Base-by-base conservation (phyloP, 2,329 filamentous ascomycete genomes). In the Lachnellula cervina region DNA sequence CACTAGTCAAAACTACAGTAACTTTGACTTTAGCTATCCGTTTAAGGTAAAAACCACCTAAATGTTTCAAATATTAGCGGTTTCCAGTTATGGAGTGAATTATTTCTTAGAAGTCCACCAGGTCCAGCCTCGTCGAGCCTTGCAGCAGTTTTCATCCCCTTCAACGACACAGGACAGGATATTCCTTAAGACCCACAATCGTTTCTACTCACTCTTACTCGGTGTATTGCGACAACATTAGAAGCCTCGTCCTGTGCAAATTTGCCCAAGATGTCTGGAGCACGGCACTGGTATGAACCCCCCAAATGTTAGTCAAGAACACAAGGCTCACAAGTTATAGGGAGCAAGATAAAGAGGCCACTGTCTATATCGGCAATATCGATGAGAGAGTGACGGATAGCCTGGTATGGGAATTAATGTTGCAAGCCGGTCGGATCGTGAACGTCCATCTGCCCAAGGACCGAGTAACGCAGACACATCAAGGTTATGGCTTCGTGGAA, bases 371-470 rank as follows among this genome's bases (percentile, higher is more conserved):
- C 65, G 94, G 94, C 70, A 97, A 97, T 73, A 90, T 99, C 68
- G 94, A 99, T 77, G 94, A 99, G 78, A 90, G 94, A 72, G 89
- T 94, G 63, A 88, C 87, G 47, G 90, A 96, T 70, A 86, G 88
- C 66, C 82, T 96, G 64, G 85, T 99, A 64, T 97, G 94, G 87
- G 94, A 99, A 78, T 81, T 99, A 68, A 97, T 97, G 91, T 86
- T 97, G 54, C 94, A 99, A 77, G 91, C 92, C 71, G 94, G 94
- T 54, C 92, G 93, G 66, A 95, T 99, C 67, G 90, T 96, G 70
- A 97, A 97, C 74, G 93, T 99, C 61, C 94, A 99, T 76, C 86
- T 99, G 70, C 94, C 94, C 54, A 96, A 97, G 79, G 94, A 99
- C 74, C 90, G 94, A 72, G 94, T 99, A 65, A 97, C 94, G 47